Percentiles rank a stretch among this genome's conserved stretches.
Conservation (phyloP, 2,329 filamentous ascomycete genomes). For the Fusarium sp. region DNA sequence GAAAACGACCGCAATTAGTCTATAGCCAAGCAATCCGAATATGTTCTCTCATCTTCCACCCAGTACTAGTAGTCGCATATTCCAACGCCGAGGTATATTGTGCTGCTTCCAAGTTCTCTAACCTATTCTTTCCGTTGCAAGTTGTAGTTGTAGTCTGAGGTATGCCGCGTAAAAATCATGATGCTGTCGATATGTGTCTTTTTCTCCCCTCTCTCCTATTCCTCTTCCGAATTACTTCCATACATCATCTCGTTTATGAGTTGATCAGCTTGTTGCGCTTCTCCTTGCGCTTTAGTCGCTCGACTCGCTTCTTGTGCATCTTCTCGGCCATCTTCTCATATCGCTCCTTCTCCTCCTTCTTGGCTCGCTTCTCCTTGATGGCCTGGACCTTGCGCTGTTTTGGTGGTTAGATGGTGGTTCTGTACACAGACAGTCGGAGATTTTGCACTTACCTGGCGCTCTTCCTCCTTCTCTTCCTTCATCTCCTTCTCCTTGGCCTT, state of each 20-base stretch:
- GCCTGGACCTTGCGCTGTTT: conserved; percentile 77
- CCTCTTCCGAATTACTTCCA: not conserved
- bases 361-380: conserved; percentile 85
- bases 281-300: conserved; percentile 92
- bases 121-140: conserved; percentile 13
- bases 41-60: not conserved
- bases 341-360: conserved; percentile 91
- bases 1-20: not conserved
- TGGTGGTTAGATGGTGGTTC: conserved; percentile 19
- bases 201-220: not conserved
- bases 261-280: conserved; percentile 91
- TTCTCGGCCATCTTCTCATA: conserved; percentile 96
- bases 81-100: conserved; percentile 31
- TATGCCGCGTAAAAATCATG: conserved; percentile 42
- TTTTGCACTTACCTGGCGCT: conserved; percentile 74
- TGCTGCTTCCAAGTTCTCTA: conserved; percentile 28
- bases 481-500: conserved; percentile 96
- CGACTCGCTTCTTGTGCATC: conserved; percentile 96
- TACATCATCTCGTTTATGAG: conserved; percentile 57
- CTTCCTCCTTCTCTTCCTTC: conserved; percentile 94
- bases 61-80: conserved; percentile 1
- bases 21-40: not conserved
- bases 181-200: conserved; percentile 21
- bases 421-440: not conserved
- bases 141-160: conserved; percentile 28